Evolutionary conservation across 2,329 filamentous ascomycete genomes (phyloP), one percentile per base, ranked within the genome.

Genomic region (Colletotrichum sp.): DNA sequence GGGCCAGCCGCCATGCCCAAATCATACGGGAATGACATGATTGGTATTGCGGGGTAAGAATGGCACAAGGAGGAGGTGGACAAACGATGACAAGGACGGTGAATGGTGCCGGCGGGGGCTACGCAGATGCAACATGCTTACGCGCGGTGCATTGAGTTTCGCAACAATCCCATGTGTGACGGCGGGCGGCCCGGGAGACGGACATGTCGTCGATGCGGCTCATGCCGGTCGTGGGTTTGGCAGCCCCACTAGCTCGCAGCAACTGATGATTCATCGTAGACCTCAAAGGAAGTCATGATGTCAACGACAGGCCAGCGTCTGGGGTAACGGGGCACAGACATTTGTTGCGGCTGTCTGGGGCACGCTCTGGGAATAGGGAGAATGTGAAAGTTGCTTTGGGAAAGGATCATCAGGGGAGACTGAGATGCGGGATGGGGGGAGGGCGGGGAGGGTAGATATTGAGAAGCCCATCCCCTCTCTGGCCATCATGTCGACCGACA

Each of bases 211-310:
- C 49, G 68, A 70, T 62, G 57, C 57, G 68, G 68, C 68, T 70
- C 22, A 66, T 64, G 27, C 44, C 44, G 44, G 52, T 30, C n/a
- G 6, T 22, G 32, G 19, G 61, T 19, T 19, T 39, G 27, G 34
- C 6, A 0, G 52, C 52, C 63, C 62, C 49, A 27, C 62, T 12
- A 64, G 62, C 34, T 64, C 62, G 62, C n/a, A 5, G 44, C 19
- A 44, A 36, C 29, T 74, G 74, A 72, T 76, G 74, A 76, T 69
- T 76, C 74, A 76, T 76, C 59, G 71, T 52, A 52, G 19, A 25
- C 19, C 49, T 8, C 27, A 8, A 32, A 32, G 29, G 9, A 69
- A 36, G 65, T 73, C 55, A 55, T 76, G 74, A 76, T 74, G 74
- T 76, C 74, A 76, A 74, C 44, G 70, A 69, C 69, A 22, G 34